Percentiles rank a stretch among this genome's conserved stretches.
phyloP scores from a whole-genome alignment of 352 stramenopile species.

The Pelagophyceae sp. region DNA sequence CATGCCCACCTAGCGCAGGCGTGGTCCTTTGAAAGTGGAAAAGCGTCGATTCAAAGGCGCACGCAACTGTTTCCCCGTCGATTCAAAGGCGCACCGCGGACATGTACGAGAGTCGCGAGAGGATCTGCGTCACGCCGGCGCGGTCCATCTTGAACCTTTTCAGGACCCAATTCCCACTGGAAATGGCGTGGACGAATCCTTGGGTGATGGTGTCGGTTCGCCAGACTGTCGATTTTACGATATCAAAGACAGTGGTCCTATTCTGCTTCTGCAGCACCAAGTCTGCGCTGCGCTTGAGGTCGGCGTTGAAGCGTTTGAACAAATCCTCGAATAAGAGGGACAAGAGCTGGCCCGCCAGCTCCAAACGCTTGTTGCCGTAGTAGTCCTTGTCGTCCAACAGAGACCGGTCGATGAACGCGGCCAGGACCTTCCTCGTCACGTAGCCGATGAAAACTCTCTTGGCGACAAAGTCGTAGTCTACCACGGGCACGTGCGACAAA shows the following conservation, averaged over 20 bases:
- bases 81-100: no score
- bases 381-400: slow-evolving; percentile 98
- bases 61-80: no score
- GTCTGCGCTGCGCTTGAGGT: slow-evolving; percentile 93
- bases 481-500: slow-evolving; percentile 95
- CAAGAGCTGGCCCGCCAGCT: slow-evolving; percentile 93
- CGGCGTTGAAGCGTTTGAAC: slow-evolving; percentile 90
- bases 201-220: slow-evolving; percentile 95
- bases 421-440: slow-evolving; percentile 81
- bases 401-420: slow-evolving; percentile 65
- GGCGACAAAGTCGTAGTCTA: slow-evolving; percentile 90
- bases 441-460: slow-evolving; percentile 97
- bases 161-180: slow-evolving; percentile 93
- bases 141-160: slow-evolving; percentile 99
- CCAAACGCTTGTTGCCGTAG: slow-evolving; percentile 99
- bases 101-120: slow-evolving; percentile 95
- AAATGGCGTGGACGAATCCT: slow-evolving; percentile 78
- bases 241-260: slow-evolving; percentile 92
- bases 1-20: no score
- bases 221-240: slow-evolving; percentile 81
- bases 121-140: slow-evolving; percentile 88
- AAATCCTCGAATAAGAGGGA: slow-evolving; percentile 96
- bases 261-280: slow-evolving; percentile 96
- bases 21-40: no score
- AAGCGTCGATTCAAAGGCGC: no score